phyloP scores from a whole-genome alignment of 208 protist species.

The Naegleria lovaniensis region DNA sequence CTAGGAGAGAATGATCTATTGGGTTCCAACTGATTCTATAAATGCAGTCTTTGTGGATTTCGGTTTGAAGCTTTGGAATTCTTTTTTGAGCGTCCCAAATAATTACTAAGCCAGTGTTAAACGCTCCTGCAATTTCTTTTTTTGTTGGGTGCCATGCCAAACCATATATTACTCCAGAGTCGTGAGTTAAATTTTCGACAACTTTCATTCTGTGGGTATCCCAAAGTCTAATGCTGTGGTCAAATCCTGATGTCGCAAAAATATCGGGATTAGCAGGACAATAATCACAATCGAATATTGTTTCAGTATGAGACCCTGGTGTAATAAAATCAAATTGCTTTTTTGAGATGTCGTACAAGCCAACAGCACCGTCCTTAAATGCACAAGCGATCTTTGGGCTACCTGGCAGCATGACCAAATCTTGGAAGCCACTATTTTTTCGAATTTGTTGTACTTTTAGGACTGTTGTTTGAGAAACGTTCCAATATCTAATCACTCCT shows the following conservation, averaged over 20 bases:
- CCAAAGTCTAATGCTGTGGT: constrained; percentile 65
- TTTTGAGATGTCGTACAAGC: constrained; percentile 62
- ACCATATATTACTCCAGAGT: constrained; percentile 39
- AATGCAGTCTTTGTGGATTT: constrained; percentile 57
- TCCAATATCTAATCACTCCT: constrained; percentile 9
- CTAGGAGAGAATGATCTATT: constrained; percentile 55
- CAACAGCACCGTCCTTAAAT: constrained; percentile 60
- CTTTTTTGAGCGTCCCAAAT: constrained; percentile 68
- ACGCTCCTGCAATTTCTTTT: constrained; percentile 11
- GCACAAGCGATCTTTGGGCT: constrained; percentile 46
- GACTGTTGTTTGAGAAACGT: background rate
- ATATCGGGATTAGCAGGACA: constrained; percentile 65
- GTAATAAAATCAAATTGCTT: constrained; percentile 43
- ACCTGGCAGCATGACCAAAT: constrained; percentile 47
- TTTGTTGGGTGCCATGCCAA: constrained; percentile 37
- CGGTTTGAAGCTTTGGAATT: constrained; percentile 45
- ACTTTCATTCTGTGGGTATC: constrained; percentile 35
- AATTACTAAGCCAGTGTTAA: constrained; percentile 38
- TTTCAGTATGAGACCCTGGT: constrained; percentile 67
- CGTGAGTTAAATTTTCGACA: constrained; percentile 29
- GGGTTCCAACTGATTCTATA: constrained; percentile 56
- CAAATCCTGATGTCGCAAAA: constrained; percentile 62
- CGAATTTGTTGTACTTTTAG: background rate
- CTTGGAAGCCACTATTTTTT: background rate
- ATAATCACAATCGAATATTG: constrained; percentile 61